Base-by-base conservation (phyloP, 2,329 filamentous ascomycete species). In the Fusarium sublunatum region DNA sequence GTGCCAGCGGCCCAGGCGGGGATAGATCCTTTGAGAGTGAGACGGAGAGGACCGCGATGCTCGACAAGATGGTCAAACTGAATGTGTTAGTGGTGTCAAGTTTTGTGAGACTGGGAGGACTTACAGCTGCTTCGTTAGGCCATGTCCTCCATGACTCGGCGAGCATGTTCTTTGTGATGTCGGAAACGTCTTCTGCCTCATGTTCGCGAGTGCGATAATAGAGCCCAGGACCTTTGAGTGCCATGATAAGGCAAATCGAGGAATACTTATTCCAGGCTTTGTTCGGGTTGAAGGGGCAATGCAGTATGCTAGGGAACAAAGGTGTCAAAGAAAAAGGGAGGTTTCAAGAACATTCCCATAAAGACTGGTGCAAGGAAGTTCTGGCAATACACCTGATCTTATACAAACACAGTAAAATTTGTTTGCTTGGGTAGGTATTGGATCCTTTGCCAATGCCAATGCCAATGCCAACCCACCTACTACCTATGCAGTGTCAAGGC, bases 21-120 rank as follows among this genome's bases (percentile, higher is more conserved):
- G 46, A 95, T 92, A 0, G 74, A 74, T 10, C 92, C 92, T 34
- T 79, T 81, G 6, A 94, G 82, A 0, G 71, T 69, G 11, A 94
- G 82, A 44, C 87, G 79, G 5, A 93, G 77, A 0, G 91, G 89
- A 0, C 83, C 83, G 5, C 82, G 82, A 63, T 91, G 84, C 68
- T 92, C 88, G 11, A 86, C 85, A 38, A 89, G 79, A 15, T 82
- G 85, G 53, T 91, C 84, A 68, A 92, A 92, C 88, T 92, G 7
- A 0, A 4, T 0, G 2, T 6, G 8, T 67, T 8, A 61, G 25
- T 6, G 28, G 25, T 6, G 28, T 45, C 3, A 1, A 6, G 4
- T 3, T 10, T 2, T 2, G 2, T 4, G 7, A 8, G 12, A 10
- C 10, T 2, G 5, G n/a, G 2, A 12, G 3, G 7, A 58, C 76